Evolutionary conservation across 768 basidiomycete genomes (phyloP).

Genomic region (Artomyces pyxidatus): DNA sequence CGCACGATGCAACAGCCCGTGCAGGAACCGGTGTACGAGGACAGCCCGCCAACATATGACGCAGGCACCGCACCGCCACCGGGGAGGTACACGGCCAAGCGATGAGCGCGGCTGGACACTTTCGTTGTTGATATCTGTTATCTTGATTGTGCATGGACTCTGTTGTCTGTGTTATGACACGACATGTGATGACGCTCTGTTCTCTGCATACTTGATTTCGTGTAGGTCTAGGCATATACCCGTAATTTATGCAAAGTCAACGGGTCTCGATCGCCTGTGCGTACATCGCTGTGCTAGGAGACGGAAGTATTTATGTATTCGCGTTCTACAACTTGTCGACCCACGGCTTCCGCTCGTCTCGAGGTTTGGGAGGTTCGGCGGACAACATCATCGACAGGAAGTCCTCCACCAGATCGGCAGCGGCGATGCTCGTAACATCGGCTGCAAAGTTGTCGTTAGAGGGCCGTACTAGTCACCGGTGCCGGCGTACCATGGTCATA

Average conservation of each 20-base stretch:
- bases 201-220: too few species aligned
- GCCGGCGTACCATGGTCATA: slow-evolving; percentile 53
- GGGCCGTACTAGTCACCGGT: not conserved
- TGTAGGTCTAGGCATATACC: too few species aligned
- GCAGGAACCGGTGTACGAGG: slow-evolving; percentile 28
- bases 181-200: too few species aligned
- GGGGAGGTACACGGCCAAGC: not conserved
- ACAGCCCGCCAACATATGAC: slow-evolving; percentile 64
- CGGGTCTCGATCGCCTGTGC: too few species aligned
- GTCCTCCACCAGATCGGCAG: slow-evolving; percentile 63
- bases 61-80: slow-evolving; percentile 33
- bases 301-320: too few species aligned
- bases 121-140: not conserved
- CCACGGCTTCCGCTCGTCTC: slow-evolving; percentile 12
- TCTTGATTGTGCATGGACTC: not conserved
- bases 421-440: slow-evolving; percentile 60
- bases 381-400: slow-evolving; percentile 55
- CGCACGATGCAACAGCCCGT: slow-evolving; percentile 5
- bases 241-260: too few species aligned
- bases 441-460: slow-evolving; percentile 27
- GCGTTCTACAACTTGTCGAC: slow-evolving; percentile 24
- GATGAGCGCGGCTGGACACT: too few species aligned
- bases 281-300: too few species aligned
- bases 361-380: slow-evolving; percentile 29
- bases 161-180: too few species aligned